Percentiles rank a stretch among this genome's conserved stretches.
Evolutionary conservation across 2,329 filamentous ascomycete species (phyloP).

Genomic region (Fusarium marasasianum): DNA sequence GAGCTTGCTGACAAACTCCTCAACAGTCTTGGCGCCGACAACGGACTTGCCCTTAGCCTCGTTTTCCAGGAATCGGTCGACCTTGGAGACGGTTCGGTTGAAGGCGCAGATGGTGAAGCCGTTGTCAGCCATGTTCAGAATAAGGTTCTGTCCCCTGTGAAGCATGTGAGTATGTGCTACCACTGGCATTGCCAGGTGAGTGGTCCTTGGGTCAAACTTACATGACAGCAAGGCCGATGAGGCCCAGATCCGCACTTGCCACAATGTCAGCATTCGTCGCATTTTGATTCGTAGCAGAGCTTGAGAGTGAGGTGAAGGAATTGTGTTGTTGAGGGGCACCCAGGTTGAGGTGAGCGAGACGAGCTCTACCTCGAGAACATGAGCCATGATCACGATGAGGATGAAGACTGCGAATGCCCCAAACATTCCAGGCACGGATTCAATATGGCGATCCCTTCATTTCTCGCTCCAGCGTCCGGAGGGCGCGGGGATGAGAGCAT

Average conservation of each 20-base stretch:
- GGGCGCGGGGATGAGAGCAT: constrained; percentile 51
- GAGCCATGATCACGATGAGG: constrained; percentile 48
- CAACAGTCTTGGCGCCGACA: constrained; percentile 88
- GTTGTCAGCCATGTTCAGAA: constrained; percentile 88
- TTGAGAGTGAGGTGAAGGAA: constrained; percentile 45
- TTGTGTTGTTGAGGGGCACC: constrained; percentile 64
- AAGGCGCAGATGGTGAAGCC: constrained; percentile 97
- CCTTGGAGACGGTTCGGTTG: constrained; percentile 99
- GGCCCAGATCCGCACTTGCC: constrained; percentile 85
- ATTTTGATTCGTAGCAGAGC: constrained; percentile 41
- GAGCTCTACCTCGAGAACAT: constrained; percentile 66
- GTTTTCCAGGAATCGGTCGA: constrained; percentile 91
- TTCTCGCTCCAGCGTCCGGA: constrained; percentile 24
- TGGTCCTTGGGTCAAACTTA: constrained; percentile 52
- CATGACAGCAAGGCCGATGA: constrained; percentile 94
- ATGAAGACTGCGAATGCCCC: background rate
- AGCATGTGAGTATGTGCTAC: constrained; percentile 23
- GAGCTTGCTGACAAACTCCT: constrained; percentile 96
- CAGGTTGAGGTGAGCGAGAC: constrained; percentile 78
- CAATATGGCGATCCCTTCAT: constrained; percentile 32
- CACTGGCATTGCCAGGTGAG: constrained; percentile 22
- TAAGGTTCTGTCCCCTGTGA: constrained; percentile 80
- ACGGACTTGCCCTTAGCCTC: constrained; percentile 96
- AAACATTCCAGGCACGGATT: constrained; percentile 11
- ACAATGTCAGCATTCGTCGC: constrained; percentile 64